A percentile compares a stretch with the other conserved stretches of the same genome.
These are phyloP conservation scores for Arabis alpina DNA, from an alignment of 345 rosid species.

Conservation along the genomic window DNA sequence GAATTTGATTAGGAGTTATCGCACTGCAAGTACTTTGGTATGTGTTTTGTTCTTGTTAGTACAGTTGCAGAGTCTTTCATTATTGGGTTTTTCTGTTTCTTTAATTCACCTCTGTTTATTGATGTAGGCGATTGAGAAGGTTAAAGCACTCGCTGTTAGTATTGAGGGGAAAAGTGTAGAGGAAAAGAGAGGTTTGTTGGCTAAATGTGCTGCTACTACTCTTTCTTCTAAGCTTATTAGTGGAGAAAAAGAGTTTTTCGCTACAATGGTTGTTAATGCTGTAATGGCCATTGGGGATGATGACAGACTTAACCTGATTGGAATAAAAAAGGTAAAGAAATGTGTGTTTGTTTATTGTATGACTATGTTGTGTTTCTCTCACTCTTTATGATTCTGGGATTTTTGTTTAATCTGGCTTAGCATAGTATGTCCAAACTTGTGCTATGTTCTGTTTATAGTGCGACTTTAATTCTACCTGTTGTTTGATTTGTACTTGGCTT, in stretches of 20 bases:
- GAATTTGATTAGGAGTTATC: constrained; percentile 85
- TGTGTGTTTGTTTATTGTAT: neutral
- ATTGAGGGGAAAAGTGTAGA: constrained; percentile 91
- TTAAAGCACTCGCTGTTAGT: constrained; percentile 79
- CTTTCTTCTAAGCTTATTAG: constrained; percentile 97
- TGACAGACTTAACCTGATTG: constrained; percentile 89
- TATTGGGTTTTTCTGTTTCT: neutral
- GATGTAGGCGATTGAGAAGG: constrained; percentile 78
- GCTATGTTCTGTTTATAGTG: neutral
- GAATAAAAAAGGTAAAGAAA: constrained; percentile 76
- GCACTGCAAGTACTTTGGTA: constrained; percentile 80
- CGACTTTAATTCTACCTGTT: neutral
- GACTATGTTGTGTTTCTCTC: neutral
- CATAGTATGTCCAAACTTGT: constrained; percentile 1
- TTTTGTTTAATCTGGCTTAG: neutral
- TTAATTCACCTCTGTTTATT: neutral
- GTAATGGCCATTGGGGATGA: constrained; percentile 83
- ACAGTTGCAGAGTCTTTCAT: neutral
- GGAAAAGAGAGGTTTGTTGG: constrained; percentile 86
- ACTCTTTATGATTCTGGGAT: neutral
- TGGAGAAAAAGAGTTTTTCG: constrained; percentile 95
- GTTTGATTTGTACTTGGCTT: neutral
- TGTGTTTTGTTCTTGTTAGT: constrained; percentile 15
- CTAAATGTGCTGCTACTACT: constrained; percentile 94
- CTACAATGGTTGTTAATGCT: constrained; percentile 94